Evolutionary conservation across 306 rosid species (phyloP), one percentile per base, ranked within the genome.

Genomic region (Ziziphus jujuba): DNA sequence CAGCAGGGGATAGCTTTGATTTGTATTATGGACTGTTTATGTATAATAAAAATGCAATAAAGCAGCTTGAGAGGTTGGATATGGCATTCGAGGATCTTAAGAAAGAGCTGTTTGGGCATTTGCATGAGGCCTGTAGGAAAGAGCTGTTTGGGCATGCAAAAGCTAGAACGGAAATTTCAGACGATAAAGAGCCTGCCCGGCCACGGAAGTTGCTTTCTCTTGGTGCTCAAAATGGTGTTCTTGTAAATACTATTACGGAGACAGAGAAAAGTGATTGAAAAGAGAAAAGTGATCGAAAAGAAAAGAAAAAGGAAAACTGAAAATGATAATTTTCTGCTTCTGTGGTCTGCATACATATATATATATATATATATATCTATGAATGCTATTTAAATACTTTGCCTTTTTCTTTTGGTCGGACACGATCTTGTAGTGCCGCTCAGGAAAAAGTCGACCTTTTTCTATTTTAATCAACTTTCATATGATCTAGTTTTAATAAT

Each of bases 11-110:
- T 19, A 71, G 68, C 62, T 71, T 71, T 38, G 75, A 71, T 19
- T 24, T 71, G 55, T 71, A 71, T 20, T 61, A 61, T 24, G 62
- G 68, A 5, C 33, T 71, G 61, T 71, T 71, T 38, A 71, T 71
- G 61, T 71, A 61, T 28, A 71, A 71, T 40, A 61, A 71, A 53
- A 71, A 61, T 24, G 75, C 68, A n/a, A 60, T 71, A 61, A 61
- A 61, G 53, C 67, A 60, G 60, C 17, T 61, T 24, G 68, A 71
- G 68, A 61, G 68, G 55, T 19, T 71, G 68, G 75, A 71, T 17
- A 51, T 52, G 54, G 62, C 62, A 13, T 71, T 71, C 12, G 75
- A 71, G 68, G 54, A 19, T 23, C 54, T 71, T 25, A 71, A 61
- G 75, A 53, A 51, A 24, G 61, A 61, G 61, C 36, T 71, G 40